These are phyloP conservation scores for Scleroderma bovista DNA, from an alignment of 768 basidiomycete species.

Conservation along the genomic window DNA sequence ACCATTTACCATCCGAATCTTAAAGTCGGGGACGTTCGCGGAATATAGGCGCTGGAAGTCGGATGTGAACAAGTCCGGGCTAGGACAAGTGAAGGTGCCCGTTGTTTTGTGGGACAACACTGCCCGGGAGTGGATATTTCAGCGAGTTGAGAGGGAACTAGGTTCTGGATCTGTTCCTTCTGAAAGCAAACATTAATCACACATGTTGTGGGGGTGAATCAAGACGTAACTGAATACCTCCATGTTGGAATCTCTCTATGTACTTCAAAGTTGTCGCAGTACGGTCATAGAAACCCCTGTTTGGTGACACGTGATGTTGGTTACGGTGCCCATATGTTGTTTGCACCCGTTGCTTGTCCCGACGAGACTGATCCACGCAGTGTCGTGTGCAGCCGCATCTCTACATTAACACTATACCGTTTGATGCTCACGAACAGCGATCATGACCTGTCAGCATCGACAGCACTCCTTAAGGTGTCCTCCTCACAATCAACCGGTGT, in stretches of 20 bases:
- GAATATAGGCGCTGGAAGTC: neutral
- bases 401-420: neutral
- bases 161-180: neutral
- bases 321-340: too few species aligned
- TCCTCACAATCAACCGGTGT: constrained; percentile 26
- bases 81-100: constrained; percentile 5
- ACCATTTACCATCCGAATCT: neutral
- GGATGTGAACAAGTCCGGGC: neutral
- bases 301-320: neutral
- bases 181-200: too few species aligned
- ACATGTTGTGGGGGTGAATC: too few species aligned
- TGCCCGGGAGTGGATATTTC: constrained; percentile 11
- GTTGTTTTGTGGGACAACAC: neutral
- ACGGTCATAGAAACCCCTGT: neutral
- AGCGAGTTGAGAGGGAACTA: constrained; percentile 1
- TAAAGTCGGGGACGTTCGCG: neutral
- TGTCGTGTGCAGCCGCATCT: neutral
- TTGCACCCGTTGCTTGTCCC: too few species aligned
- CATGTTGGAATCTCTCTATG: too few species aligned
- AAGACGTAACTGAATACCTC: too few species aligned
- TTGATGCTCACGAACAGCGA: constrained; percentile 27
- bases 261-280: too few species aligned
- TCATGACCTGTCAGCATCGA: constrained; percentile 19
- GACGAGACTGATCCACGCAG: too few species aligned
- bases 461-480: constrained; percentile 22